Evolutionary conservation across 2,329 filamentous ascomycete species (phyloP), one percentile per base, ranked within the genome.

Genomic region (Penicillium sp.): DNA sequence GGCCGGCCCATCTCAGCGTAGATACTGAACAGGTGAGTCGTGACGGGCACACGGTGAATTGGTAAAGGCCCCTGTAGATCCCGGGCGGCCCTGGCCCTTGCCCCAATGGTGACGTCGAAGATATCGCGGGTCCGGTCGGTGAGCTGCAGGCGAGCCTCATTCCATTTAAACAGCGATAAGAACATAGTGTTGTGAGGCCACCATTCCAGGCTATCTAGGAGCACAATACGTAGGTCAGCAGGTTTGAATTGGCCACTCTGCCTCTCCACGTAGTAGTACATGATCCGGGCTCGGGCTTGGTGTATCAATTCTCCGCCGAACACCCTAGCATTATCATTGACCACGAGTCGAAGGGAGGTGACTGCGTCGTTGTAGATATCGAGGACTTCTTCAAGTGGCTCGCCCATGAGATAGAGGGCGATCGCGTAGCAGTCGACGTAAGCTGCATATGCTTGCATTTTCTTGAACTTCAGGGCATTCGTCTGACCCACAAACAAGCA

Each of bases 131-230:
- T 84, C 17, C 90, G 88, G 63, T 95, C 89, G 58, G 91, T 84
- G 51, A 94, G 81, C 25, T 87, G 83, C 41, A 90, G 84, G 8
- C 87, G 84, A 2, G 84, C 80, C 68, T 93, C 87, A 59, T 89
- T 86, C 78, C 87, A 89, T n/a, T 86, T 82, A 60, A 88, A 88
- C 0, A 94, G 75, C 1, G 82, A 78, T 1, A 95, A 80, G 58
- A 97, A 87, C 6, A 90, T 79, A 1, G 85, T 89, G 74, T 96
- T 97, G 46, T 79, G 78, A 0, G 91, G 90, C 69, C 91, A 96
- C 7, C 76, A 69, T 0, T 66, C 64, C 22, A 94, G 77, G 58
- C 87, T 88, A 2, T 78, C 74, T 5, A 77, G 73, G 0, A 96
- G 75, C 12, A 86, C 77, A 8, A 80, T 73, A 41, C 88, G 86